Evolutionary conservation across 495 filamentous ascomycete genomes (phyloP), one percentile per base, ranked within the genome.

Genomic region (Podospora pseudoanserina): DNA sequence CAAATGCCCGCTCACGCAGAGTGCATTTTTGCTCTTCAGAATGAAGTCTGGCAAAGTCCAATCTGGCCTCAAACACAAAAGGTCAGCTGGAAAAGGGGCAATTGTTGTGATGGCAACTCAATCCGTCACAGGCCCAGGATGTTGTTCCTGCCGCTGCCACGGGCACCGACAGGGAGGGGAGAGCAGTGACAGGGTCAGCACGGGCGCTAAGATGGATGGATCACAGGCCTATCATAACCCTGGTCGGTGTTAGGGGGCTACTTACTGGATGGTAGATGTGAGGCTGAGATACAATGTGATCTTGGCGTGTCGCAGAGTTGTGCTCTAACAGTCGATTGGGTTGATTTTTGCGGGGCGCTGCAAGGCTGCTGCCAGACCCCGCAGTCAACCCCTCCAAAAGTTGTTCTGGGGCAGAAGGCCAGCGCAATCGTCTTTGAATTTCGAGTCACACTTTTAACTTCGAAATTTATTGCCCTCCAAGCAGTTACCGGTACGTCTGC

Each of bases 131-230:
- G 30, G 30, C 13, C 58, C 44, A 64, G 67, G 67, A 26, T 72
- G 61, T 65, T 66, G 61, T 63, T 44, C 61, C 27, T 20, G 61
- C 61, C 67, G 65, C 67, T 72, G 70, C 70, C 54, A 67, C 67
- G 57, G 57, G 70, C 70, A 67, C 66, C 66, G 60, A 61, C 62
- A 16, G 18, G 61, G 30, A 32, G 30, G 30, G 30, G 30, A 61
- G 27, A 58, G 58, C 57, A 32, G 44, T 27, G 64, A 62, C 66
- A 68, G 65, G 67, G 70, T 57, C 56, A 49, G 70, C 67, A 72
- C 67, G 67, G 67, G 70, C 67, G 65, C 67, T 69, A 72, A 69
- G 13, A 13, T 2, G 61, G 15, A 63, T 63, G 61, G 61, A 44
- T 20, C 27, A 28, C 27, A 44, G n/a, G 30, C 28, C 30, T 20